Conservation (phyloP, 164 flowering plant genomes). For the Dillenia turbinata region DNA sequence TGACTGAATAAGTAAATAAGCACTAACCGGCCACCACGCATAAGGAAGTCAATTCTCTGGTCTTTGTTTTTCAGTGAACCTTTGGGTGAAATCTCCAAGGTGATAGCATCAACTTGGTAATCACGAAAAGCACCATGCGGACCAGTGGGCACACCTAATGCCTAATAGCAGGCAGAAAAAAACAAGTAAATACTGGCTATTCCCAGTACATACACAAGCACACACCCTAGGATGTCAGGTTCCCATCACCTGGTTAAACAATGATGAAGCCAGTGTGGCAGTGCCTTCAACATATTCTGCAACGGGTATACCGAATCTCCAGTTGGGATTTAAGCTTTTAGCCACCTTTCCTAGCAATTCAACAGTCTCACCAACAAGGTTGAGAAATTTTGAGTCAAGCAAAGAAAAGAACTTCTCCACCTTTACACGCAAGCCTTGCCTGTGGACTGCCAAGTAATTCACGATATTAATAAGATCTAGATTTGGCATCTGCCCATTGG, state of each 20-base stretch:
- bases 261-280: slow-evolving; percentile 81
- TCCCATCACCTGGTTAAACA: slow-evolving; percentile 67
- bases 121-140: slow-evolving; percentile 89
- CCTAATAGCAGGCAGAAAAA: slow-evolving; percentile 34
- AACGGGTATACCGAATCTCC: slow-evolving; percentile 74
- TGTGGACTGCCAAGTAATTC: slow-evolving; percentile 80
- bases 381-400: slow-evolving; percentile 50
- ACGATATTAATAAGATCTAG: slow-evolving; percentile 89
- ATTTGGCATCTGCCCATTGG: slow-evolving; percentile 99
- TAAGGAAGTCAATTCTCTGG: slow-evolving; percentile 49
- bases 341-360: slow-evolving; percentile 60
- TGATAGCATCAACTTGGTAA: slow-evolving; percentile 87
- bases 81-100: slow-evolving; percentile 67
- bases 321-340: slow-evolving; percentile 58
- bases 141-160: slow-evolving; percentile 86
- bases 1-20: neutral
- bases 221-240: neutral
- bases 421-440: slow-evolving; percentile 73
- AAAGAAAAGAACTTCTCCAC: slow-evolving; percentile 57
- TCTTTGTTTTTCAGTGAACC: slow-evolving; percentile 30
- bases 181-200: neutral
- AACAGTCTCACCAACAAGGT: slow-evolving; percentile 46
- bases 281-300: slow-evolving; percentile 71
- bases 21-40: slow-evolving; percentile 65
- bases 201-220: neutral